Evolutionary conservation across 2,329 filamentous ascomycete species (phyloP), one percentile per base, ranked within the genome.

Genomic region (Colletotrichum ledebouriae): DNA sequence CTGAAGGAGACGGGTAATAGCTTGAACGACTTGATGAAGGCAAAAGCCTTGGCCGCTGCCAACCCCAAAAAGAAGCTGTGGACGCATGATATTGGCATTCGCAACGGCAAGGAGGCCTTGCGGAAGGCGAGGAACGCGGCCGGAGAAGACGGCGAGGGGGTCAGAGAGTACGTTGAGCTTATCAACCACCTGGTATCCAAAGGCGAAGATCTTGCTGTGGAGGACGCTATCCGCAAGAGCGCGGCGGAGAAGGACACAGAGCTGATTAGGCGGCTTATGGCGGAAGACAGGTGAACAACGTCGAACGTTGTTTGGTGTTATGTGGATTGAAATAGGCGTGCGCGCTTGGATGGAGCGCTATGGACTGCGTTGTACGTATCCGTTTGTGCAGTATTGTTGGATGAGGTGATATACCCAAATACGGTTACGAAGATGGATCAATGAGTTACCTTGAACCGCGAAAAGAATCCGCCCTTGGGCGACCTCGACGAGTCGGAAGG

Each of bases 141-240:
- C 1, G 82, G 84, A n/a, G 83, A 85, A 71, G 85, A 85, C 65
- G 87, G 87, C 34, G 87, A 90, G 71, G 88, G 82, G 4, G 80
- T 91, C 34, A 80, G 85, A 59, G 89, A 90, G 76, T 91, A 89
- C 73, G 85, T 84, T 53, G 86, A 87, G 69, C 78, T 90, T 22
- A 82, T 90, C 17, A 73, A 85, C 55, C 80, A 84, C 63, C 76
- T 89, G 39, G 78, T 89, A 22, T 77, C 77, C 60, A 75, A 74
- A 49, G 73, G 73, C 13, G 75, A 77, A 41, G 74, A 72, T 22
- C 71, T 72, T 7, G 72, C 72, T 9, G 70, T 73, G 3, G 77
- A 82, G 6, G 77, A 77, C 6, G 49, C 81, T 6, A 74, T 86
- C 47, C 79, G 83, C 70, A 78, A 81, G 68, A 81, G 87, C 70